A percentile compares a stretch with the other conserved stretches of the same genome.
These are phyloP conservation scores for Trypanosoma boissoni DNA, from an alignment of 208 protist species.

Conservation along the genomic window DNA sequence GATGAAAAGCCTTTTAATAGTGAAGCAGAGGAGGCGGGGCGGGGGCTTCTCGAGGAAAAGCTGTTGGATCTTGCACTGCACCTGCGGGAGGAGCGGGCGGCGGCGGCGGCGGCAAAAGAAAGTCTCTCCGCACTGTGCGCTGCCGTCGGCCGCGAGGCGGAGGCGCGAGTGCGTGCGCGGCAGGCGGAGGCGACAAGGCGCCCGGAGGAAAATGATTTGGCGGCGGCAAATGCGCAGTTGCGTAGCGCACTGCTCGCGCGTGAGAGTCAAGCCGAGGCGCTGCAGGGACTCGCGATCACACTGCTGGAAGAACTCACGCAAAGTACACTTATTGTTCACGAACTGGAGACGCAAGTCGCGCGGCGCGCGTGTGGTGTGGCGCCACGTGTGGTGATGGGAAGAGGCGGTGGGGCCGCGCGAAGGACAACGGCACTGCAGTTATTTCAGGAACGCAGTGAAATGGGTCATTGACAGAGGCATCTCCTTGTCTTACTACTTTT, in stretches of 20 bases:
- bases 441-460: conserved; percentile 6
- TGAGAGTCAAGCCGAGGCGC: conserved; percentile 29
- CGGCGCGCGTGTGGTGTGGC: not conserved
- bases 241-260: conserved; percentile 20
- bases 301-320: conserved; percentile 31
- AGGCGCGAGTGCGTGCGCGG: conserved; percentile 24
- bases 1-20: not conserved
- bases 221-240: conserved; percentile 23
- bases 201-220: conserved; percentile 15
- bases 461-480: not conserved
- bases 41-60: conserved; percentile 46
- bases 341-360: conserved; percentile 26
- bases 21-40: conserved; percentile 1
- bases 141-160: conserved; percentile 18
- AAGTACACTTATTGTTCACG: conserved; percentile 17
- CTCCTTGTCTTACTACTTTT: not conserved
- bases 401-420: not conserved
- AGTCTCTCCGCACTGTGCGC: conserved; percentile 15
- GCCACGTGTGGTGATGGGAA: not conserved
- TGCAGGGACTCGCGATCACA: conserved; percentile 22
- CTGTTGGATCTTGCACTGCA: conserved; percentile 54
- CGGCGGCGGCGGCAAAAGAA: conserved; percentile 16
- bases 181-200: conserved; percentile 5
- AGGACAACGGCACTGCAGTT: conserved; percentile 19
- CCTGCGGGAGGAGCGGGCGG: conserved; percentile 34